These are phyloP conservation scores for Trametes meyenii DNA, from an alignment of 768 basidiomycete genomes.

Conservation along the genomic window DNA sequence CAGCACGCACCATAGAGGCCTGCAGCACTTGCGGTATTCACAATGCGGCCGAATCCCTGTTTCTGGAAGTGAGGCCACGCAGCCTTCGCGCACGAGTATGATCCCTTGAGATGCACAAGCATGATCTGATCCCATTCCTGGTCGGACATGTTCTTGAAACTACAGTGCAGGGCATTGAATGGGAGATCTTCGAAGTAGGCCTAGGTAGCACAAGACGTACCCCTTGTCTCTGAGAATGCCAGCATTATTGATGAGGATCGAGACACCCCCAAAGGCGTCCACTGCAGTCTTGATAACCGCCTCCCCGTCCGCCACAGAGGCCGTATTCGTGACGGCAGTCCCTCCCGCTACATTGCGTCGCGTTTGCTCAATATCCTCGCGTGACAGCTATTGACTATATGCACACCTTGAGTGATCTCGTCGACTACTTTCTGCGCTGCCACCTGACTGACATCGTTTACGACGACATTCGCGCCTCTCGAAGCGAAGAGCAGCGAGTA, in stretches of 20 bases:
- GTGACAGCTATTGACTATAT: neutral
- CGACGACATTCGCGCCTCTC: conserved; percentile 90
- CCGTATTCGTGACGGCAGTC: conserved; percentile 83
- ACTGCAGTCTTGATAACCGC: conserved; percentile 87
- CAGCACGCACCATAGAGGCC: conserved; percentile 77
- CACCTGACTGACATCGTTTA: conserved; percentile 89
- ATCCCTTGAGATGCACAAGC: conserved; percentile 92
- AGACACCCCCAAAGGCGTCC: conserved; percentile 79
- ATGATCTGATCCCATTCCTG: conserved; percentile 89
- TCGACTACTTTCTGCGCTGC: conserved; percentile 93
- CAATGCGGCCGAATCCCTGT: conserved; percentile 91
- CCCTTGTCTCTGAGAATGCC: conserved; percentile 85
- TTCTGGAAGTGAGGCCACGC: conserved; percentile 96
- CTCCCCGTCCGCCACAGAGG: conserved; percentile 84
- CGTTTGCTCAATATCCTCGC: neutral
- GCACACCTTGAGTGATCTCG: conserved; percentile 78
- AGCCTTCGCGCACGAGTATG: conserved; percentile 90
- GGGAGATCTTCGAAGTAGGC: neutral
- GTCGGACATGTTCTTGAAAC: conserved; percentile 98
- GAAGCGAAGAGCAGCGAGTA: conserved; percentile 93
- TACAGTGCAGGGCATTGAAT: conserved; percentile 32
- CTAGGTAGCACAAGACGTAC: conserved; percentile 41
- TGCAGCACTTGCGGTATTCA: conserved; percentile 95
- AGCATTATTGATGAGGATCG: conserved; percentile 95
- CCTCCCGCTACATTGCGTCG: conserved; percentile 66